Evolutionary conservation across 2,329 filamentous ascomycete genomes (phyloP).

Genomic region (Aureobasidium subglaciale): DNA sequence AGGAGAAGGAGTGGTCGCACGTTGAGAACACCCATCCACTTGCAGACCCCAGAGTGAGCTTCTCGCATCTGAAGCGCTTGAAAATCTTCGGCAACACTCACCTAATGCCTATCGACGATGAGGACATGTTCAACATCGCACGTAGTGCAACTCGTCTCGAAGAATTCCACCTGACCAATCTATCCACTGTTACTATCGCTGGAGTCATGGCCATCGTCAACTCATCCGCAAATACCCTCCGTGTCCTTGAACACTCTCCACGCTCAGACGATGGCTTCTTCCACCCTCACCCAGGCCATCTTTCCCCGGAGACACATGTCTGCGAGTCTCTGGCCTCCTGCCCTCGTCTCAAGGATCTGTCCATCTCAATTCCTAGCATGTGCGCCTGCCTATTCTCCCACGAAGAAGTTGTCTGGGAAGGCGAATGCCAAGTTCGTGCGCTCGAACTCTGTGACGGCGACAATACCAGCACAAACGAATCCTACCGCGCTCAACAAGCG

Average conservation of each 20-base stretch:
- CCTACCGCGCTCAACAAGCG: slow-evolving; percentile 15
- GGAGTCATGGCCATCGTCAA: slow-evolving; percentile 47
- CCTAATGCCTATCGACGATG: slow-evolving; percentile 45
- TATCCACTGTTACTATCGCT: slow-evolving; percentile 46
- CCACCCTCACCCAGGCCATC: slow-evolving; percentile 42
- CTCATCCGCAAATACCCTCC: slow-evolving; percentile 41
- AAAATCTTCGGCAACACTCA: slow-evolving; percentile 50
- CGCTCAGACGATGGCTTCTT: slow-evolving; percentile 46
- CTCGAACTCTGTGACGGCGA: slow-evolving; percentile 35
- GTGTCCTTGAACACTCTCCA: slow-evolving; percentile 48
- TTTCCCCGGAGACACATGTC: slow-evolving; percentile 35
- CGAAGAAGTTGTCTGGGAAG: slow-evolving; percentile 37
- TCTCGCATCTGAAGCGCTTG: slow-evolving; percentile 42
- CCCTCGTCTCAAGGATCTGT: slow-evolving; percentile 42
- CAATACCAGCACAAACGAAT: slow-evolving; percentile 23
- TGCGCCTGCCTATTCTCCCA: slow-evolving; percentile 42
- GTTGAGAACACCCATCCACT: slow-evolving; percentile 37
- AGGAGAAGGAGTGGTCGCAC: slow-evolving; percentile 35
- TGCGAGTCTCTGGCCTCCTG: slow-evolving; percentile 42
- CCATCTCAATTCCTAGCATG: slow-evolving; percentile 42
- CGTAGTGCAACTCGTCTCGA: slow-evolving; percentile 45
- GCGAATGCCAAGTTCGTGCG: slow-evolving; percentile 45
- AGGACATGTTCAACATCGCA: slow-evolving; percentile 44
- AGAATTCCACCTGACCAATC: slow-evolving; percentile 48
- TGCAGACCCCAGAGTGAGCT: slow-evolving; percentile 38